Percentiles rank a stretch among this genome's conserved stretches.
Conservation (phyloP, 2,329 filamentous ascomycete genomes). For the Immersiporthe knoxdaviesiana region DNA sequence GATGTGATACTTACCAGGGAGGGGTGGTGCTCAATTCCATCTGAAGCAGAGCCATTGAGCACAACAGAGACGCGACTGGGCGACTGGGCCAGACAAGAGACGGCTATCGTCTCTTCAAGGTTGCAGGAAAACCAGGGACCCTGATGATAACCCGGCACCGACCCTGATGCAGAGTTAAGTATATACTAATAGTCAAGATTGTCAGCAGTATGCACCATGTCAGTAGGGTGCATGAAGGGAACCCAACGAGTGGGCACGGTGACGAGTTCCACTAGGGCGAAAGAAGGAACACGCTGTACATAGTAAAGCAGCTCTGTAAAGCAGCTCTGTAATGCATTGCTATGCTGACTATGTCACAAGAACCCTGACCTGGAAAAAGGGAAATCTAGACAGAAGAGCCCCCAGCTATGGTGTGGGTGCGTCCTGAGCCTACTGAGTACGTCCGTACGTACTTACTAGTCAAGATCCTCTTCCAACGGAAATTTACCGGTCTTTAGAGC, state of each 20-base stretch:
- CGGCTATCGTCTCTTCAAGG: neutral
- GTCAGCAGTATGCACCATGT: neutral
- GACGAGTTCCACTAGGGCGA: neutral
- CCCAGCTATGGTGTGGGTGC: neutral
- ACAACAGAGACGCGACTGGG: neutral
- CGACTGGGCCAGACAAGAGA: neutral
- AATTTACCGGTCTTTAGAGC: neutral
- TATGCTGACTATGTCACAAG: neutral
- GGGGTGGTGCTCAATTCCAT: neutral
- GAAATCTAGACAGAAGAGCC: neutral
- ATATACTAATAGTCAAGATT: neutral
- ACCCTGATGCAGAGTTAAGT: neutral
- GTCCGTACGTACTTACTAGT: neutral
- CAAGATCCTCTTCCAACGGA: neutral
- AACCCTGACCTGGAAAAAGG: neutral
- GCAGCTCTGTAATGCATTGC: slow-evolving; percentile 2
- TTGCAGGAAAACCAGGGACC: neutral
- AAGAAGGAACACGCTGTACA: neutral
- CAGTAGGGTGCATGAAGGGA: neutral
- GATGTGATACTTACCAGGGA: too few species aligned
- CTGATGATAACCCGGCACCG: neutral
- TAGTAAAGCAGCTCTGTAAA: too few species aligned
- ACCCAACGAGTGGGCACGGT: neutral
- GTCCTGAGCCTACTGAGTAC: too few species aligned
- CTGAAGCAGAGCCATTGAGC: neutral